phyloP scores from a whole-genome alignment of 306 rosid genomes.

The Prosopis cineraria region DNA sequence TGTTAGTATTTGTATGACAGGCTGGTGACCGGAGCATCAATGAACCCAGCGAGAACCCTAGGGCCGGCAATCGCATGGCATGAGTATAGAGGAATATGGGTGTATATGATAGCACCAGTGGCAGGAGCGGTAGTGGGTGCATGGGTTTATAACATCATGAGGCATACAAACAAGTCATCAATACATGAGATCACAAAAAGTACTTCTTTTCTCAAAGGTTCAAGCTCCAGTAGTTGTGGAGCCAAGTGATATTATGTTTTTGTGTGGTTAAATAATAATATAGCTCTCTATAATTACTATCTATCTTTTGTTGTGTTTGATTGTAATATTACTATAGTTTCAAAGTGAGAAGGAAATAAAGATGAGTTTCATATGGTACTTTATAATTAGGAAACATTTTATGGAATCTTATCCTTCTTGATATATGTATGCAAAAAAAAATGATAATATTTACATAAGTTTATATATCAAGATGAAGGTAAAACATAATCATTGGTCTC shows the following conservation, averaged over 20 bases:
- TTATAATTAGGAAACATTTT: not conserved
- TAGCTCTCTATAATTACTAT: too few relatives aligned
- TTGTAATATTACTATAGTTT: not conserved
- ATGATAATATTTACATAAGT: not conserved
- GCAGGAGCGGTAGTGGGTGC: conserved; percentile 69
- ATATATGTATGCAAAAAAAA: not conserved
- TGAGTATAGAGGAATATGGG: conserved; percentile 62
- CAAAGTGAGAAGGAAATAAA: not conserved
- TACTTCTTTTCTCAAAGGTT: conserved; percentile 57
- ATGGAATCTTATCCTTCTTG: not conserved
- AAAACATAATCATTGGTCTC: too few relatives aligned
- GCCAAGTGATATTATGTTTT: conserved; percentile 5
- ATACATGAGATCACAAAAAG: conserved; percentile 62
- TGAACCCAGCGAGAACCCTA: conserved; percentile 89
- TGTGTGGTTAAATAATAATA: not conserved
- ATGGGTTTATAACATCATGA: conserved; percentile 58
- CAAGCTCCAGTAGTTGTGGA: conserved; percentile 10
- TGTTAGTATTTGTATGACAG: conserved; percentile 35
- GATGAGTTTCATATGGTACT: not conserved
- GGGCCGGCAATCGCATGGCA: conserved; percentile 70
- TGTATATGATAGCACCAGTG: conserved; percentile 53
- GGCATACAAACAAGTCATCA: conserved; percentile 68
- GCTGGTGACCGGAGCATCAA: conserved; percentile 79
- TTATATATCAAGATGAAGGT: too few relatives aligned
- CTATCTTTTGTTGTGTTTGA: not conserved